Conservation (phyloP, 2,329 filamentous ascomycete species). For the Fusarium continuum region DNA sequence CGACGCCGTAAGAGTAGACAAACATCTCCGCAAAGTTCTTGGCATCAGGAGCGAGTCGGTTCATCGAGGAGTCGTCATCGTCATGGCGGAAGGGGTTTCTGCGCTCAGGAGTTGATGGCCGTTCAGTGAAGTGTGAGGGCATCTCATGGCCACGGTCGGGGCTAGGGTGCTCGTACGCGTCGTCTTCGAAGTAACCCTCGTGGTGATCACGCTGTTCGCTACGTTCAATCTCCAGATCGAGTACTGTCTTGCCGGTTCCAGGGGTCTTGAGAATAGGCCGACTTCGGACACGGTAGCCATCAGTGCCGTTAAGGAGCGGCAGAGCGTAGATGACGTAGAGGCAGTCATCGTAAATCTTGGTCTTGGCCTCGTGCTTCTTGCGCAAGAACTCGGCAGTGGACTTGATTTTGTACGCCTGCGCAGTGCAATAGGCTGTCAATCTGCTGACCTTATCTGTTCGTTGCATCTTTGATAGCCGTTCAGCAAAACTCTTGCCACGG, state of each 20-base stretch:
- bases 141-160: slow-evolving; percentile 45
- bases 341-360: slow-evolving; percentile 98
- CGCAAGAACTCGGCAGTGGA: slow-evolving; percentile 89
- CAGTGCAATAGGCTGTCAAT: slow-evolving; percentile 95
- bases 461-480: slow-evolving; percentile 87
- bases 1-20: slow-evolving; percentile 95
- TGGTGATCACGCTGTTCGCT: slow-evolving; percentile 90
- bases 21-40: slow-evolving; percentile 94
- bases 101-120: slow-evolving; percentile 41
- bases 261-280: slow-evolving; percentile 92
- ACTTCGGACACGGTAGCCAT: slow-evolving; percentile 88
- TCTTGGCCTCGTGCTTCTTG: slow-evolving; percentile 87
- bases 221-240: slow-evolving; percentile 95
- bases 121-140: slow-evolving; percentile 47
- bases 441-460: slow-evolving; percentile 87
- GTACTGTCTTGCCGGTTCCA: slow-evolving; percentile 84
- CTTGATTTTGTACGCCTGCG: slow-evolving; percentile 90
- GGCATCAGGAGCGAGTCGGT: slow-evolving; percentile 73
- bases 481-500: slow-evolving; percentile 88
- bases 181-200: slow-evolving; percentile 88
- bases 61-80: slow-evolving; percentile 60
- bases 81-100: slow-evolving; percentile 45
- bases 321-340: slow-evolving; percentile 95
- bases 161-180: slow-evolving; percentile 60
- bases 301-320: slow-evolving; percentile 83